Evolutionary conservation across 2,329 filamentous ascomycete genomes (phyloP), one percentile per base, ranked within the genome.

Genomic region (Emericellopsis cladophorae): DNA sequence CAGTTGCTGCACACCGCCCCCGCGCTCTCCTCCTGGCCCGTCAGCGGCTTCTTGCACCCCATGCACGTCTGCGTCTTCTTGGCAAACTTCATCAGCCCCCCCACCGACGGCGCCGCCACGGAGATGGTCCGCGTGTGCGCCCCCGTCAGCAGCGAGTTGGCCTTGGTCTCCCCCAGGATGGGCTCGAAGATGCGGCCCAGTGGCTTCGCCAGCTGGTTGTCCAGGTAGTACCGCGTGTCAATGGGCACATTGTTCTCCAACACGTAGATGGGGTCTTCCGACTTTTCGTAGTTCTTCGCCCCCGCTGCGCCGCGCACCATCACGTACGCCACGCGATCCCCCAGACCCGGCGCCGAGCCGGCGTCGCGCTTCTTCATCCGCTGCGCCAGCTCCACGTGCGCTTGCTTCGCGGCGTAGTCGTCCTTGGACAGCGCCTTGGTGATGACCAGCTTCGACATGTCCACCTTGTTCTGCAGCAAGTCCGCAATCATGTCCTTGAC

Each of bases 371-470:
- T 95, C 67, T 81, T 85, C 92, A 98, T 98, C 36, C 92, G 84
- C 54, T 92, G 81, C 1, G 89, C 92, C 36, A 98, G 80, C 63
- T 95, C 90, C 38, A 94, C 87, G 60, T 98, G 92, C 3, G 92
- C 90, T 67, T 96, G 90, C 61, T 95, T 96, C 40, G 80, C 84
- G 10, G 81, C 78, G 59, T 98, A 98, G 55, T 86, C 82, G 34
- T 79, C 76, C 59, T 98, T 98, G 12, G 90, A 83, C 18, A 98
- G 72, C 0, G 92, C 92, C 64, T 98, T 98, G 23, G 92, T 98
- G 55, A 98, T 98, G 58, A 98, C 93, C 15, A 98, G 80, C 61
- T 98, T 96, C 31, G 90, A 95, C 85, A 98, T 94, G 64, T 98
- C 92, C 51, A 98, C 72, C 61, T 94, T 95, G 68, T 98, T 98